These are phyloP conservation scores for Podila epigama DNA, from an alignment of 192 early-diverging fungal genomes.

Conservation along the genomic window DNA sequence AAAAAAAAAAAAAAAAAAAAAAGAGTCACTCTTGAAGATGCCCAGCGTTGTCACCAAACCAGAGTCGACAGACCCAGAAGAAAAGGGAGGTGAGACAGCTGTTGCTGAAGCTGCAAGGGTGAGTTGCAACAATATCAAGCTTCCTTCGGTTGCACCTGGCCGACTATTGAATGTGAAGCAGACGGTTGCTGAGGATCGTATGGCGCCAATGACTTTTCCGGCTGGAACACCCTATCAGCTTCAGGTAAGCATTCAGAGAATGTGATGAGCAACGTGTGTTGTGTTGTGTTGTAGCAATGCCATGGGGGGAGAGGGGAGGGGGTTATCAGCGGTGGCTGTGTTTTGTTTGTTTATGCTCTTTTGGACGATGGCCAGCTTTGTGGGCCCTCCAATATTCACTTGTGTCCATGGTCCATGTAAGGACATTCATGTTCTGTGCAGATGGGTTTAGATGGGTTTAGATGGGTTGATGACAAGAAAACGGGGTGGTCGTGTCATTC, in stretches of 20 bases:
- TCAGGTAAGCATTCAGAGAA: slow-evolving; percentile 7
- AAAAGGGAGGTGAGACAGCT: no score
- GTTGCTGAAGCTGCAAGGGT: background rate
- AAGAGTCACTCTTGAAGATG: slow-evolving; percentile 31
- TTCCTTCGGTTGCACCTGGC: slow-evolving; percentile 3
- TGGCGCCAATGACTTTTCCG: background rate
- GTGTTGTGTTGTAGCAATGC: background rate
- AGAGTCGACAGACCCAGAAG: background rate
- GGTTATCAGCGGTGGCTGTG: no score
- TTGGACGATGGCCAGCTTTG: no score
- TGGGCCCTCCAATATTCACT: no score
- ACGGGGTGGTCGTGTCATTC: no score
- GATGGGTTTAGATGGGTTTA: no score
- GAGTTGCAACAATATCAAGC: background rate
- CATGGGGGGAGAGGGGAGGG: background rate
- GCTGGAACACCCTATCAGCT: slow-evolving; percentile 17
- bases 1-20: background rate
- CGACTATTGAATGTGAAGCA: slow-evolving; percentile 15
- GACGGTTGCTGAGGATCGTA: slow-evolving; percentile 5
- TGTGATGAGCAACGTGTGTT: background rate
- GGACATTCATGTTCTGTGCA: no score
- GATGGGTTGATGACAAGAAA: no score
- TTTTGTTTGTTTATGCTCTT: no score
- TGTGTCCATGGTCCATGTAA: no score
- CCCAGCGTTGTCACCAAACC: slow-evolving; percentile 43